phyloP scores from a whole-genome alignment of 352 stramenopile species.

The Globisporangium splendens region DNA sequence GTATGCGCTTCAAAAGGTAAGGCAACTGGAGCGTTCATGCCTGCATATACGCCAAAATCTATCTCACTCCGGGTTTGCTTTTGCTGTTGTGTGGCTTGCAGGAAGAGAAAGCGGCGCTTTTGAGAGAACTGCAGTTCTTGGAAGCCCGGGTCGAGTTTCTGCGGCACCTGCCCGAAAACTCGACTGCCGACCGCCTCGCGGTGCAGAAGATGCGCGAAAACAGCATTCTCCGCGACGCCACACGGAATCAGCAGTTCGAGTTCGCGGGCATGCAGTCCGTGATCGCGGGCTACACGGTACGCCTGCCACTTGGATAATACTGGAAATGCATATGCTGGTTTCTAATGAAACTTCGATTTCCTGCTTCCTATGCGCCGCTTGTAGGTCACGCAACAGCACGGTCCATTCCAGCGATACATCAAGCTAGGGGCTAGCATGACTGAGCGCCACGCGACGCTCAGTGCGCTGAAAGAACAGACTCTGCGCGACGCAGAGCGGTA shows the following conservation, averaged over 20 bases:
- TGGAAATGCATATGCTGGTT: too few species aligned
- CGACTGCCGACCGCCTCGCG: conserved; percentile 1
- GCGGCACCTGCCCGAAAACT: conserved; percentile 9
- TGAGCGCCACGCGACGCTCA: conserved; percentile 15
- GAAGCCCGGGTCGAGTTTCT: conserved; percentile 12
- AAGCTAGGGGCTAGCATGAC: conserved; percentile 14
- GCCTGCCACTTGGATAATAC: not conserved
- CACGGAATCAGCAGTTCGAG: conserved; percentile 13
- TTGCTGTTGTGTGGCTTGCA: conserved; percentile 4
- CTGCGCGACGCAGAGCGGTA: conserved; percentile 22
- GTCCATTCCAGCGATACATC: conserved; percentile 20
- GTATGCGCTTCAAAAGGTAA: conserved; percentile 14
- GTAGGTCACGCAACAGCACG: conserved; percentile 5
- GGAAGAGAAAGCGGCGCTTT: conserved; percentile 16
- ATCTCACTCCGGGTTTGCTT: not conserved
- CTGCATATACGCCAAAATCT: not conserved
- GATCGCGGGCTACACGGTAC: conserved; percentile 17
- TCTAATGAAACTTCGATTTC: too few species aligned
- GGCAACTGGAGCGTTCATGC: not conserved
- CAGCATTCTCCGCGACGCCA: conserved; percentile 6
- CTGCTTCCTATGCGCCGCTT: not conserved
- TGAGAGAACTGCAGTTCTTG: conserved; percentile 13
- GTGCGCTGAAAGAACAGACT: conserved; percentile 16
- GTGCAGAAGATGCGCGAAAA: conserved; percentile 12
- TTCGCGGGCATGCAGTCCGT: conserved; percentile 17